These are phyloP conservation scores for Rhodamnia argentea DNA, from an alignment of 345 rosid species.

Conservation along the genomic window DNA sequence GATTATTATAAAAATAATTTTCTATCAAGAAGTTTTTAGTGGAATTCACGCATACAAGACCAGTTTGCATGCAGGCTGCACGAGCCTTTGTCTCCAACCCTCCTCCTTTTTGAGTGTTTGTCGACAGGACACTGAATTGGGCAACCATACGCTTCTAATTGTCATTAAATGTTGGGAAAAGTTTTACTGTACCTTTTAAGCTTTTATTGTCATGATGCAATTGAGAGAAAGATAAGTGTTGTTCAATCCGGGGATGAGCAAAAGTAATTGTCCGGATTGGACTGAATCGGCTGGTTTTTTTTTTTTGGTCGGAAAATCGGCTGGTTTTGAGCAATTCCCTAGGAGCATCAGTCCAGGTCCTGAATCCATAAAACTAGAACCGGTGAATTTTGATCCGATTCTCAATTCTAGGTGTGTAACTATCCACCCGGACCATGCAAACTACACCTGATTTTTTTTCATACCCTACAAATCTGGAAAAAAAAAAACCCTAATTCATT, in stretches of 20 bases:
- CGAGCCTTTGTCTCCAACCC: neutral
- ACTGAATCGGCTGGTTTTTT: too few species aligned
- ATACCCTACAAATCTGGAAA: neutral
- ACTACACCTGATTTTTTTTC: neutral
- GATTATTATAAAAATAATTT: neutral
- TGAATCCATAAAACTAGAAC: too few species aligned
- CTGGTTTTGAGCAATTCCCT: too few species aligned
- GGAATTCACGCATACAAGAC: fast-evolving
- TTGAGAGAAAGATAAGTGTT: neutral
- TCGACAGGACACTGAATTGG: neutral
- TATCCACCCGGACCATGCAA: fast-evolving
- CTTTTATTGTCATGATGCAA: neutral
- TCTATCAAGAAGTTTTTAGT: neutral
- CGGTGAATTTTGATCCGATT: too few species aligned
- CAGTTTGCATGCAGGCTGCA: neutral
- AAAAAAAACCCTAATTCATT: too few species aligned
- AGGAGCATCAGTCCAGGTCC: too few species aligned
- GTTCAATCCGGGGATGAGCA: too few species aligned
- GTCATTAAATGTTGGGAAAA: neutral
- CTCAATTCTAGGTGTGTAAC: neutral
- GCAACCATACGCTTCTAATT: neutral
- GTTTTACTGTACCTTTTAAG: neutral
- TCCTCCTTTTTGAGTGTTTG: neutral
- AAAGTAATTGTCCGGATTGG: too few species aligned
- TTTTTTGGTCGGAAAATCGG: too few species aligned